phyloP scores from a whole-genome alignment of 768 basidiomycete genomes.

The Russula dissimulans region DNA sequence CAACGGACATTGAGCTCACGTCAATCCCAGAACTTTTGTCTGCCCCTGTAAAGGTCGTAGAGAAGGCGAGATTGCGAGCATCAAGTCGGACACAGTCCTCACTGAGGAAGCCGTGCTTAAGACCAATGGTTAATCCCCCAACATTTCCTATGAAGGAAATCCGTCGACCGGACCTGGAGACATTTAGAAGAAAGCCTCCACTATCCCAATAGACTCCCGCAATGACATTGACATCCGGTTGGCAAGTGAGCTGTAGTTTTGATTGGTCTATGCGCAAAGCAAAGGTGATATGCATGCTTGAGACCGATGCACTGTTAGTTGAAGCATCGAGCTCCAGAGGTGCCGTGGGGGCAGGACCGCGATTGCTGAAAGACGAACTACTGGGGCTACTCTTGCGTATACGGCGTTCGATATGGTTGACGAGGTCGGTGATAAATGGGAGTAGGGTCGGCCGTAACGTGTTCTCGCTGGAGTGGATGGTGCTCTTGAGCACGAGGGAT shows the following conservation, averaged over 20 bases:
- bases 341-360: neutral
- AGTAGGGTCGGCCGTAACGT: conserved; percentile 72
- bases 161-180: conserved; percentile 64
- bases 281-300: conserved; percentile 66
- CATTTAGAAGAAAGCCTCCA: conserved; percentile 78
- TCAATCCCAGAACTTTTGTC: conserved; percentile 29
- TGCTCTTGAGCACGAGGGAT: conserved; percentile 69
- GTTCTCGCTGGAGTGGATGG: conserved; percentile 87
- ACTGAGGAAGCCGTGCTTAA: conserved; percentile 80
- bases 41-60: conserved; percentile 55
- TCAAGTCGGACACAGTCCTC: conserved; percentile 75
- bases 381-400: conserved; percentile 43
- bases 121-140: conserved; percentile 68
- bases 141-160: conserved; percentile 71
- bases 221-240: conserved; percentile 87
- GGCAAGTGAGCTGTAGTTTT: conserved; percentile 75
- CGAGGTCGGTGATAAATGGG: conserved; percentile 75
- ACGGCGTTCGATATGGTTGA: conserved; percentile 58
- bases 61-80: conserved; percentile 75
- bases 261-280: conserved; percentile 91
- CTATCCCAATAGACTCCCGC: conserved; percentile 89
- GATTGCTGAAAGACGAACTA: conserved; percentile 17
- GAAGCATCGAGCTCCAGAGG: conserved; percentile 10
- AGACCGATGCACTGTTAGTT: conserved; percentile 22
- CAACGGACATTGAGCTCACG: conserved; percentile 55